These are phyloP conservation scores for Sonneratia alba DNA, from an alignment of 345 rosid species.

Conservation along the genomic window DNA sequence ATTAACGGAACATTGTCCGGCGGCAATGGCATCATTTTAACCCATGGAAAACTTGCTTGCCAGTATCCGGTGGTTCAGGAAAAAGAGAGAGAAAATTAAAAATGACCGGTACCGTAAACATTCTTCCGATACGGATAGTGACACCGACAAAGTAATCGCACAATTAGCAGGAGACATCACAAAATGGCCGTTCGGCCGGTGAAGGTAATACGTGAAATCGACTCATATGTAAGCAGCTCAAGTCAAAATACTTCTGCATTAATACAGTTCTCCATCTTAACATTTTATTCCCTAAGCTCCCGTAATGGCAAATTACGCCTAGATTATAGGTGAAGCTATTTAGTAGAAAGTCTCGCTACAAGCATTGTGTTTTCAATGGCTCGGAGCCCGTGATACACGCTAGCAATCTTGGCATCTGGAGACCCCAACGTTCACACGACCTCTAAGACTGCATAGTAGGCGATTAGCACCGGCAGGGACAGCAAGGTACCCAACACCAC, in stretches of 20 bases:
- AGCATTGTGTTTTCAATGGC: background rate
- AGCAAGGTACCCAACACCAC: slow-evolving; percentile 32
- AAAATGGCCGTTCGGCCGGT: background rate
- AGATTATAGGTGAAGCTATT: background rate
- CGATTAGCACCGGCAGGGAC: slow-evolving; percentile 25
- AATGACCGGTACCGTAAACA: too few relatives aligned
- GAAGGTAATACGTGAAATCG: background rate
- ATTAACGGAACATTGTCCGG: too few relatives aligned
- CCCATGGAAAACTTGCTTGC: too few relatives aligned
- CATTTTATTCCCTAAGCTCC: background rate
- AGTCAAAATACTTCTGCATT: background rate
- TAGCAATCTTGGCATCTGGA: background rate
- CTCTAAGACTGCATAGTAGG: slow-evolving; percentile 21
- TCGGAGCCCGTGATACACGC: background rate
- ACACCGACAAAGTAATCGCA: too few relatives aligned
- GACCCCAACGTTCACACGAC: background rate
- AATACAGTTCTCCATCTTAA: background rate
- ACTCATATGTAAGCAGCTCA: too few relatives aligned
- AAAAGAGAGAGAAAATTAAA: too few relatives aligned
- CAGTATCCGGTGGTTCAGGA: too few relatives aligned
- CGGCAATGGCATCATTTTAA: too few relatives aligned
- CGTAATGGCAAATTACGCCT: background rate
- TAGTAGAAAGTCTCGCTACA: background rate
- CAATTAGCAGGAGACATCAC: background rate
- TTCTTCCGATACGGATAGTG: too few relatives aligned